Evolutionary conservation across 768 basidiomycete species (phyloP).

Genomic region (Porphyrellus cyaneotinctus): DNA sequence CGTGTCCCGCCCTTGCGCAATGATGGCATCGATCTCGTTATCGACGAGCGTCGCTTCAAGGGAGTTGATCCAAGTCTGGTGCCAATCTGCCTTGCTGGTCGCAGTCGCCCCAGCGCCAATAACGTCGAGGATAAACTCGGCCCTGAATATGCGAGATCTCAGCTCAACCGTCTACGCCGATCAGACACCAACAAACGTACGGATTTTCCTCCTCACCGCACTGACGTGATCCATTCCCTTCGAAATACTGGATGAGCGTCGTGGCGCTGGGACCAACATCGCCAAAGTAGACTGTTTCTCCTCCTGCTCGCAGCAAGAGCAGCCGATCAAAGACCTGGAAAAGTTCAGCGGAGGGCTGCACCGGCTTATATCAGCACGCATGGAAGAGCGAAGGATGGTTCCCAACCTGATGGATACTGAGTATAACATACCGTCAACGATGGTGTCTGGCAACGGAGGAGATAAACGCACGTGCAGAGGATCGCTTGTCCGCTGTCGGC

Average conservation of each 20-base stretch:
- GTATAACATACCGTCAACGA: not conserved
- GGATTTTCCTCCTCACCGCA: slow-evolving; percentile 73
- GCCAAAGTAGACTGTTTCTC: slow-evolving; percentile 64
- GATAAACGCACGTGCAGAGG: slow-evolving; percentile 70
- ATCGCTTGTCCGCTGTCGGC: slow-evolving; percentile 84
- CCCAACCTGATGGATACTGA: slow-evolving; percentile 41
- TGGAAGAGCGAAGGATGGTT: not conserved
- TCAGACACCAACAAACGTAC: slow-evolving; percentile 29
- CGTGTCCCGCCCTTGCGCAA: slow-evolving; percentile 43
- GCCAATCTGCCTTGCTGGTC: slow-evolving; percentile 54
- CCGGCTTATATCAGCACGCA: slow-evolving; percentile 12
- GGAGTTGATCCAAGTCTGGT: slow-evolving; percentile 53
- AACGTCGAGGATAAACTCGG: slow-evolving; percentile 64
- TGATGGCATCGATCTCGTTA: slow-evolving; percentile 44
- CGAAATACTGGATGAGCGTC: slow-evolving; percentile 73
- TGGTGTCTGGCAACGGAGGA: not conserved
- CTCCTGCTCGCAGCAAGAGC: slow-evolving; percentile 73
- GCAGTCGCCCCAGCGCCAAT: slow-evolving; percentile 73
- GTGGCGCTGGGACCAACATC: slow-evolving; percentile 61
- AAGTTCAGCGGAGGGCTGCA: slow-evolving; percentile 71
- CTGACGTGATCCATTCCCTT: slow-evolving; percentile 57
- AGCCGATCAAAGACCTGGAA: slow-evolving; percentile 81
- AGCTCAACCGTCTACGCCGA: slow-evolving; percentile 37
- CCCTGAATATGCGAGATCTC: slow-evolving; percentile 40
- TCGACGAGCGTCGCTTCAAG: slow-evolving; percentile 38